Conservation (phyloP, 2,329 filamentous ascomycete species). For the Cladosporium halotolerans region DNA sequence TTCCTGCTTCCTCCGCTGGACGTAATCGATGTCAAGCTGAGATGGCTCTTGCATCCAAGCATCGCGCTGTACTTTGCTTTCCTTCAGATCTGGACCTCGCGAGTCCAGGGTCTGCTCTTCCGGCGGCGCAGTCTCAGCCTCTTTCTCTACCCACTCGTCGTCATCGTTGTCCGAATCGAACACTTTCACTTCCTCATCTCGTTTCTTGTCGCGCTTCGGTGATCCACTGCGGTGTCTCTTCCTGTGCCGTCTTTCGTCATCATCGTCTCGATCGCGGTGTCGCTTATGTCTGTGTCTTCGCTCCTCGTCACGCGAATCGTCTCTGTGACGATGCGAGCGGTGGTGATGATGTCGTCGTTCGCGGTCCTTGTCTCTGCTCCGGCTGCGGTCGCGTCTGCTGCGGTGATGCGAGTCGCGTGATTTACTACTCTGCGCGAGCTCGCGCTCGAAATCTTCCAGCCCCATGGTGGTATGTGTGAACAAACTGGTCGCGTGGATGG, state of each 20-base stretch:
- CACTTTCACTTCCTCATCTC: conserved; percentile 24
- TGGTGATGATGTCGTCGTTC: conserved; percentile 38
- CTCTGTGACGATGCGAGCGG: conserved; percentile 38
- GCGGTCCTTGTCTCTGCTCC: conserved; percentile 25
- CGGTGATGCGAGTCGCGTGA: conserved; percentile 28
- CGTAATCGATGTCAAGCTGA: conserved; percentile 75
- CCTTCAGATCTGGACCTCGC: conserved; percentile 32
- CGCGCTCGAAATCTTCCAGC: conserved; percentile 70
- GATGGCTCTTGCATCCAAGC: conserved; percentile 93
- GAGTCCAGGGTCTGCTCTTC: conserved; percentile 41
- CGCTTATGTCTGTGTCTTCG: conserved; percentile 56
- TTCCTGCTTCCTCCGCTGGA: conserved; percentile 51
- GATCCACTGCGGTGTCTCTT: conserved; percentile 26
- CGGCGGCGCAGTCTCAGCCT: conserved; percentile 34
- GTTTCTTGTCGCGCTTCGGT: conserved; percentile 30
- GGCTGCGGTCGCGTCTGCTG: conserved; percentile 9
- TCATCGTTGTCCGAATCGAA: conserved; percentile 36
- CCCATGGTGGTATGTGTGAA: conserved; percentile 40
- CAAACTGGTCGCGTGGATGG: not conserved
- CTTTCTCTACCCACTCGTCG: conserved; percentile 40
- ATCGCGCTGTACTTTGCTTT: conserved; percentile 58
- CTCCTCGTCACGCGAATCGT: conserved; percentile 26
- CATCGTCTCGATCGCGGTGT: conserved; percentile 47
- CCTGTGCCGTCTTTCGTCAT: conserved; percentile 26
- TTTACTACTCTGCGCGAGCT: conserved; percentile 60